Percentiles rank a stretch among this genome's conserved stretches.
Evolutionary conservation across 495 filamentous ascomycete species (phyloP).

Genomic region (Copromyces sp.): DNA sequence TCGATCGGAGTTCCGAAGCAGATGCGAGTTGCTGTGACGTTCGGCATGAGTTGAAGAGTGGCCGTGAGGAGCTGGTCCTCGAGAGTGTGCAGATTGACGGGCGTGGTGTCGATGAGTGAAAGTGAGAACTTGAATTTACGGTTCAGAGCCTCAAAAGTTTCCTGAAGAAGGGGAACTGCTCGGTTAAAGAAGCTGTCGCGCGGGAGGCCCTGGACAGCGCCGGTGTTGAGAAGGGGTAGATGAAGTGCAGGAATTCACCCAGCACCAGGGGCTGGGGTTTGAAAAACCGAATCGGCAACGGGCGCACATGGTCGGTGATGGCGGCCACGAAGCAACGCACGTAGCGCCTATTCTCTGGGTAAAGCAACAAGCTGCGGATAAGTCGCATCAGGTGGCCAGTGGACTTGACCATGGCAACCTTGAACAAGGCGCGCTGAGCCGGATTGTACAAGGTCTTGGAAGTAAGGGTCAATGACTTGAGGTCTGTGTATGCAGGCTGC

Average conservation of each 20-base stretch:
- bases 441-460: neutral
- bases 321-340: neutral
- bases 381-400: neutral
- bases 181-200: neutral
- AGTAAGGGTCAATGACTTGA: neutral
- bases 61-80: neutral
- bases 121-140: neutral
- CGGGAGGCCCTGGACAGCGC: neutral
- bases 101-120: neutral
- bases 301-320: neutral
- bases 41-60: neutral
- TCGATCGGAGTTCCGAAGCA: neutral
- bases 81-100: neutral
- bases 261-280: neutral
- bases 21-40: neutral
- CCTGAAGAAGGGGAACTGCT: neutral
- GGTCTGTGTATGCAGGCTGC: neutral
- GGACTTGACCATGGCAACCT: neutral
- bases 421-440: too few relatives aligned
- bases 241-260: neutral
- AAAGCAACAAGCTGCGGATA: neutral
- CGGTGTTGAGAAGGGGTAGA: neutral
- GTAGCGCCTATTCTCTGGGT: neutral
- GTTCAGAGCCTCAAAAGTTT: too few relatives aligned
- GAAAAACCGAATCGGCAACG: neutral